phyloP scores from a whole-genome alignment of 208 protist species.

The Leptomonas pyrrhocoris region DNA sequence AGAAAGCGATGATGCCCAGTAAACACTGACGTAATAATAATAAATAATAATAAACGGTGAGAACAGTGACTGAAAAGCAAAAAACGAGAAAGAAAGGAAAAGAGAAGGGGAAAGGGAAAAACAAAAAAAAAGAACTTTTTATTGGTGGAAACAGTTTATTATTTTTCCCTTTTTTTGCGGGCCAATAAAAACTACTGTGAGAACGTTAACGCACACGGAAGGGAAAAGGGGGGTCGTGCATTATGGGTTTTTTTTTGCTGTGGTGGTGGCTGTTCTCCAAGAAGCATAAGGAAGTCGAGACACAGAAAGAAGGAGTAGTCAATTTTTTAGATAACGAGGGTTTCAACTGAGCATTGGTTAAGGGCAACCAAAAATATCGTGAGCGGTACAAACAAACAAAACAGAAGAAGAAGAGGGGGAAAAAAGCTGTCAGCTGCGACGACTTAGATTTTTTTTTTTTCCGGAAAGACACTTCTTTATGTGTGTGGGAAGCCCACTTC shows the following conservation, averaged over 20 bases:
- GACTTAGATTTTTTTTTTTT: background rate
- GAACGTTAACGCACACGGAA: too few relatives aligned
- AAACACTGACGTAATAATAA: background rate
- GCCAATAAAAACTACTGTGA: too few relatives aligned
- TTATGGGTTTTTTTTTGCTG: too few relatives aligned
- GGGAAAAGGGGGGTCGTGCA: too few relatives aligned
- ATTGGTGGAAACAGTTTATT: too few relatives aligned
- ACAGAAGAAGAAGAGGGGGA: background rate
- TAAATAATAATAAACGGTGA: constrained; percentile 12
- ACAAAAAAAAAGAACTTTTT: constrained; percentile 2
- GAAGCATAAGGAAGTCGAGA: background rate
- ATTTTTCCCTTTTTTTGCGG: too few relatives aligned
- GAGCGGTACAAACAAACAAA: background rate
- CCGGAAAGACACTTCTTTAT: too few relatives aligned
- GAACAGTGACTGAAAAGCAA: constrained; percentile 12
- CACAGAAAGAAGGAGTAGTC: background rate
- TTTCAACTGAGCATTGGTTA: background rate
- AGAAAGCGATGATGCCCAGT: background rate
- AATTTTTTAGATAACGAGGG: background rate
- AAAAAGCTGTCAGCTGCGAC: background rate
- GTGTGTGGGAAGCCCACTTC: too few relatives aligned
- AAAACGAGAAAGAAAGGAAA: background rate
- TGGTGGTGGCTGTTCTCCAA: too few relatives aligned
- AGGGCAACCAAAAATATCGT: background rate
- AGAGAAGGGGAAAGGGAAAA: background rate